A percentile compares a stretch with the other conserved stretches of the same genome.
phyloP scores from a whole-genome alignment of 2,329 filamentous ascomycete genomes.

The Aspergillus sojae region DNA sequence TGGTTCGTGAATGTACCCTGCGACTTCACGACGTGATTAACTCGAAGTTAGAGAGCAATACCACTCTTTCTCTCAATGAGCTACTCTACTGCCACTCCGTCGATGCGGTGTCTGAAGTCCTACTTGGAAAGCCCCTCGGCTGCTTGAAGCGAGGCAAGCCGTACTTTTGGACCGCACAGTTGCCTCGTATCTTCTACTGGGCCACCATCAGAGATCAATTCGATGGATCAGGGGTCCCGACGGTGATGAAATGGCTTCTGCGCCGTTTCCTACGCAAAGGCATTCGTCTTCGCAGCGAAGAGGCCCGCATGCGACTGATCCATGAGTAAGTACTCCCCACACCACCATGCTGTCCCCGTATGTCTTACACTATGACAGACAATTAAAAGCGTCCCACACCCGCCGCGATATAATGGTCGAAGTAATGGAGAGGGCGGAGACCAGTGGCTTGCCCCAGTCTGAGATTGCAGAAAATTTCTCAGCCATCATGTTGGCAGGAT shows the following conservation, averaged over 20 bases:
- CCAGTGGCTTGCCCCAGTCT: conserved; percentile 19
- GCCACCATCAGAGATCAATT: conserved; percentile 30
- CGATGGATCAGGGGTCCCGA: conserved; percentile 28
- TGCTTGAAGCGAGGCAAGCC: conserved; percentile 27
- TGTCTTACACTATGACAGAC: conserved; percentile 14
- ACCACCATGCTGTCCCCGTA: not conserved
- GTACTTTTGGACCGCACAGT: conserved; percentile 31
- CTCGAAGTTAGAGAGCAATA: conserved; percentile 7
- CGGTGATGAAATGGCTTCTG: conserved; percentile 30
- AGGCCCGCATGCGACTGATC: conserved; percentile 29
- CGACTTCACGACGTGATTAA: conserved; percentile 23
- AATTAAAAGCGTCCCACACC: conserved; percentile 23
- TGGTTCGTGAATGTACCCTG: conserved; percentile 25
- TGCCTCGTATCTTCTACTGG: conserved; percentile 32
- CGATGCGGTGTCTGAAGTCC: conserved; percentile 29
- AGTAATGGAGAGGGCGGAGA: conserved; percentile 25
- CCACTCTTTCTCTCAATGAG: conserved; percentile 23
- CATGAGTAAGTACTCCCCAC: conserved; percentile 20
- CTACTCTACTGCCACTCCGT: conserved; percentile 29
- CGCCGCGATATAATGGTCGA: conserved; percentile 32
- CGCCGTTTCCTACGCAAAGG: conserved; percentile 29
- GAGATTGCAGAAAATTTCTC: conserved; percentile 32
- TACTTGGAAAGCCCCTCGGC: conserved; percentile 27
- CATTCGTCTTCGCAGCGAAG: conserved; percentile 21
- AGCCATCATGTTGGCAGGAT: conserved; percentile 32